Evolutionary conservation across 2,329 filamentous ascomycete species (phyloP).

Genomic region (Ramularia endophylla): DNA sequence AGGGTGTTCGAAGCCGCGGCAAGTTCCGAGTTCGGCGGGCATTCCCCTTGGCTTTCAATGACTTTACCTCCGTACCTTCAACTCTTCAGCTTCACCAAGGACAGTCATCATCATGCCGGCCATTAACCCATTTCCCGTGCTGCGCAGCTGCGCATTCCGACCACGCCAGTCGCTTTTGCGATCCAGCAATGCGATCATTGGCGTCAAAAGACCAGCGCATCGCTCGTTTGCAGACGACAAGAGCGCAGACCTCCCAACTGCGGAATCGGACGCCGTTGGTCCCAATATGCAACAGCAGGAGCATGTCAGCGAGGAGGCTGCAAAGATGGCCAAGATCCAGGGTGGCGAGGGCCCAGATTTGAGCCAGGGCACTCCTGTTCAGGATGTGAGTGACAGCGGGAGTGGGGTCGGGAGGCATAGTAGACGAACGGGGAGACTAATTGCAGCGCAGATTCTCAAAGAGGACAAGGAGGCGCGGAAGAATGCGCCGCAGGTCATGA

Average conservation of each 20-base stretch:
- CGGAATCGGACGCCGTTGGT: slow-evolving; percentile 31
- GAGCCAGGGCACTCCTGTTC: slow-evolving; percentile 57
- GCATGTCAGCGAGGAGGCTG: slow-evolving; percentile 61
- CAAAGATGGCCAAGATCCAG: slow-evolving; percentile 52
- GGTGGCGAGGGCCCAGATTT: slow-evolving; percentile 56
- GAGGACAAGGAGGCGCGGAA: slow-evolving; percentile 57
- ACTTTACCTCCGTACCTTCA: too few relatives aligned
- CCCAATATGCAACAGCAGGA: slow-evolving; percentile 51
- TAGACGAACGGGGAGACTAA: slow-evolving; percentile 2
- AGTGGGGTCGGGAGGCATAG: not conserved
- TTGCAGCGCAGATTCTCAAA: slow-evolving; percentile 50
- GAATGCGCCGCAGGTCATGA: slow-evolving; percentile 61
- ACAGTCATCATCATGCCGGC: slow-evolving; percentile 14
- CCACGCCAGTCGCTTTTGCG: slow-evolving; percentile 15
- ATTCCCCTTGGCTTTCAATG: too few relatives aligned
- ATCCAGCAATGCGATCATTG: slow-evolving; percentile 16
- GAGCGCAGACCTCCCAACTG: slow-evolving; percentile 25
- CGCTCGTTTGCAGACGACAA: slow-evolving; percentile 25
- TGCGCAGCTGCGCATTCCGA: slow-evolving; percentile 18
- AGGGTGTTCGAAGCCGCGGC: too few relatives aligned
- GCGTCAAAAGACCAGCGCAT: slow-evolving; percentile 17
- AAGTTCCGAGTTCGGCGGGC: too few relatives aligned
- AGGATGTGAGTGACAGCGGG: slow-evolving; percentile 48
- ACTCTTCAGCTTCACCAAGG: not conserved
- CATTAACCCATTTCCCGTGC: slow-evolving; percentile 16